Conservation (phyloP, 1,139 yeast genomes). For the Nakaseomyces kungkrabaensis region DNA sequence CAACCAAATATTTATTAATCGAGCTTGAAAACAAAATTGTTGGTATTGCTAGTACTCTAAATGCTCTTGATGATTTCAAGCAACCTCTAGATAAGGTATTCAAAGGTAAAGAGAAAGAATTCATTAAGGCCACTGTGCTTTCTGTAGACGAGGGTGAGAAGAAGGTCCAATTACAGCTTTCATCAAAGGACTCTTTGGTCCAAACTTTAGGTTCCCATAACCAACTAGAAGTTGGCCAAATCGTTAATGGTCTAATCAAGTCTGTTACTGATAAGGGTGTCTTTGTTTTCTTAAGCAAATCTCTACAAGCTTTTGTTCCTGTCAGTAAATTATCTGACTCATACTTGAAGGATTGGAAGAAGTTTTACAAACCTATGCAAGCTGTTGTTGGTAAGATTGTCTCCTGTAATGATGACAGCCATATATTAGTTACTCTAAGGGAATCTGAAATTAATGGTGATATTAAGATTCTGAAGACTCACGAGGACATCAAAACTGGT, state of each 20-base stretch:
- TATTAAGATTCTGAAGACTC: slow-evolving; percentile 42
- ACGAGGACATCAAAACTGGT: slow-evolving; percentile 60
- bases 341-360: slow-evolving; percentile 80
- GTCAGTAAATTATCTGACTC: slow-evolving; percentile 75
- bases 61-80: slow-evolving; percentile 66
- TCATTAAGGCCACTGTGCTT: slow-evolving; percentile 53
- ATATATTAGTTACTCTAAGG: slow-evolving; percentile 69
- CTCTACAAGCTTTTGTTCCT: slow-evolving; percentile 70
- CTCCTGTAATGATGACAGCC: slow-evolving; percentile 50
- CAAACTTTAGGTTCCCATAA: slow-evolving; percentile 38
- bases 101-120: slow-evolving; percentile 38
- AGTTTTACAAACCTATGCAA: slow-evolving; percentile 59
- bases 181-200: slow-evolving; percentile 45
- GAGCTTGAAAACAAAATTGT: slow-evolving; percentile 52
- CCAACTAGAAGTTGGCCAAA: slow-evolving; percentile 61
- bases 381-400: slow-evolving; percentile 67
- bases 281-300: slow-evolving; percentile 66
- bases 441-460: slow-evolving; percentile 73
- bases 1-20: slow-evolving; percentile 53
- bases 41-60: slow-evolving; percentile 66
- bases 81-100: slow-evolving; percentile 44
- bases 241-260: slow-evolving; percentile 71
- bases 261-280: slow-evolving; percentile 70
- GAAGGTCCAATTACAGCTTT: slow-evolving; percentile 55
- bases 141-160: slow-evolving; percentile 45